phyloP scores from a whole-genome alignment of 805 yeast species.

The Sugiyamaella boreocaroliniensis region DNA sequence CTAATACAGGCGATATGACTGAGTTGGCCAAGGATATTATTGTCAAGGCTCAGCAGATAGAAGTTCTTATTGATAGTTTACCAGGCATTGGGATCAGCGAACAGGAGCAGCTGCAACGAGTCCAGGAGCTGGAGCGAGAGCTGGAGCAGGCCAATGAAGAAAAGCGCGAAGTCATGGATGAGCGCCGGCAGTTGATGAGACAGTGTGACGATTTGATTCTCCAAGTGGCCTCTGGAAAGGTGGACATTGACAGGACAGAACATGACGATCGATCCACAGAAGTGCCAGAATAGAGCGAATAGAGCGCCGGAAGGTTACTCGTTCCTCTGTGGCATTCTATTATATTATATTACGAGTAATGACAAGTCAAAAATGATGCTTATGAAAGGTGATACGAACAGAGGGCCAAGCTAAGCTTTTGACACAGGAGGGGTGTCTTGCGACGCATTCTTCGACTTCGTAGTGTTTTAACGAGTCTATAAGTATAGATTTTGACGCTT shows the following conservation, averaged over 20 bases:
- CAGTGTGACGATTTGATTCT: slow-evolving; percentile 63
- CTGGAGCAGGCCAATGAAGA: slow-evolving; percentile 53
- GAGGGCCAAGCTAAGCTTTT: no score
- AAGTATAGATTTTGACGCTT: no score
- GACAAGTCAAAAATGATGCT: no score
- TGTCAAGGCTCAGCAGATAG: slow-evolving; percentile 77
- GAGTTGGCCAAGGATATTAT: slow-evolving; percentile 77
- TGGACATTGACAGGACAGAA: slow-evolving; percentile 21
- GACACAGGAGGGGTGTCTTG: no score
- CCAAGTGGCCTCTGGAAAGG: slow-evolving; percentile 47
- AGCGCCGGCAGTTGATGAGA: slow-evolving; percentile 55
- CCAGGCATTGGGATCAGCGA: slow-evolving; percentile 91
- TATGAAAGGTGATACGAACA: no score
- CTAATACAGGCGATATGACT: slow-evolving; percentile 42
- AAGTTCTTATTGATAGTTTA: slow-evolving; percentile 74
- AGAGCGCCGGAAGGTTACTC: no score
- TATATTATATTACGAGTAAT: no score
- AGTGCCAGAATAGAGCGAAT: not conserved
- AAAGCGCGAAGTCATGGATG: slow-evolving; percentile 49
- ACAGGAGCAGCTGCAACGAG: slow-evolving; percentile 59
- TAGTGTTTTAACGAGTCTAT: no score
- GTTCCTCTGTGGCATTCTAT: no score
- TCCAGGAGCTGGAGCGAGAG: slow-evolving; percentile 56
- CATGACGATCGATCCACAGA: not conserved
- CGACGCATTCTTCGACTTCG: no score